Evolutionary conservation across 2,329 filamentous ascomycete species (phyloP).

Genomic region (Mariannaea elegans): DNA sequence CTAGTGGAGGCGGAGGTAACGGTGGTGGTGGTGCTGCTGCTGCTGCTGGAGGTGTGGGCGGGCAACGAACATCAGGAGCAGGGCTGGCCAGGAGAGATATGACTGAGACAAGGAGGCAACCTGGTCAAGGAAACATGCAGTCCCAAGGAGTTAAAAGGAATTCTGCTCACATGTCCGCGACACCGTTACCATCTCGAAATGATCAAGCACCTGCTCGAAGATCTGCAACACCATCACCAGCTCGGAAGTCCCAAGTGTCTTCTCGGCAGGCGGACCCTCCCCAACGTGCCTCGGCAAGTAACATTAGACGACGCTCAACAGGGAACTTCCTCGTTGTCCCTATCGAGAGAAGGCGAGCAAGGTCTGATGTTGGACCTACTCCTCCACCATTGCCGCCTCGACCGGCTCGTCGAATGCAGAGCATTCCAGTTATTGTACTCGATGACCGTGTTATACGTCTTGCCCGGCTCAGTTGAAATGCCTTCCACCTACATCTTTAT

Average conservation of each 20-base stretch:
- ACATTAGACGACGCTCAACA: slow-evolving; percentile 6
- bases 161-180: slow-evolving; percentile 30
- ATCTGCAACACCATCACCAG: slow-evolving; percentile 37
- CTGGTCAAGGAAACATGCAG: slow-evolving; percentile 15
- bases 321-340: slow-evolving; percentile 7
- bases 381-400: slow-evolving; percentile 39
- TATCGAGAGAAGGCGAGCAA: slow-evolving; percentile 23
- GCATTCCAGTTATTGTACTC: slow-evolving; percentile 43
- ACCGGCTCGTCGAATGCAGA: slow-evolving; percentile 36
- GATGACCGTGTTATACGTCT: slow-evolving; percentile 36
- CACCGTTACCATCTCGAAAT: slow-evolving; percentile 33
- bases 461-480: slow-evolving; percentile 32
- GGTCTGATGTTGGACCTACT: slow-evolving; percentile 35
- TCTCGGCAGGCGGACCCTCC: slow-evolving; percentile 20
- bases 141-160: slow-evolving; percentile 24
- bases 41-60: background rate
- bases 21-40: background rate
- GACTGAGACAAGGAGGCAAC: slow-evolving; percentile 20
- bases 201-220: slow-evolving; percentile 26
- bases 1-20: background rate
- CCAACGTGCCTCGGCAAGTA: slow-evolving; percentile 22
- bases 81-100: slow-evolving; percentile 13
- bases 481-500: slow-evolving; percentile 21
- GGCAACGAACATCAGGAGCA: slow-evolving; percentile 13
- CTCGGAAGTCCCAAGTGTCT: slow-evolving; percentile 12